A percentile compares a stretch with the other conserved stretches of the same genome.
These are phyloP conservation scores for Hebeloma cylindrosporum DNA, from an alignment of 768 basidiomycete genomes.

Conservation along the genomic window DNA sequence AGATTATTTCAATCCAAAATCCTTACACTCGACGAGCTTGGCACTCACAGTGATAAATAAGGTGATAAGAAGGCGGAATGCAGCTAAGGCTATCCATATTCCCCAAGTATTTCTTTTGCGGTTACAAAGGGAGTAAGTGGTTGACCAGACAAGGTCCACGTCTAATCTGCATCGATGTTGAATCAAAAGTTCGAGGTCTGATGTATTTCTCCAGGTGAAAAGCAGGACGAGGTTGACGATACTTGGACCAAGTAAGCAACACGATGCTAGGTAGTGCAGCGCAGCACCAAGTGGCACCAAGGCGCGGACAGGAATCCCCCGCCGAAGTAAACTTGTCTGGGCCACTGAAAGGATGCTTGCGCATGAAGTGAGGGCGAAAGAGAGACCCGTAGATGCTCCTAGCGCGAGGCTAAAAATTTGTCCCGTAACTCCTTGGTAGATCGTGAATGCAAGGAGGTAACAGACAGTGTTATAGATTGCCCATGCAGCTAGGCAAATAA, in stretches of 20 bases:
- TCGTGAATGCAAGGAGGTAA: constrained; percentile 60
- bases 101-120: constrained; percentile 42
- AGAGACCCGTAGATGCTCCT: constrained; percentile 46
- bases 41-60: constrained; percentile 50
- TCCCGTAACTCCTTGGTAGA: constrained; percentile 43
- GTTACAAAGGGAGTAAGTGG: constrained; percentile 28
- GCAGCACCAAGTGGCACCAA: constrained; percentile 33
- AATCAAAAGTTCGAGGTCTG: constrained; percentile 37
- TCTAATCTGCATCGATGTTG: constrained; percentile 56
- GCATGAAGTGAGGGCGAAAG: constrained; percentile 42
- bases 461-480: constrained; percentile 60
- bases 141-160: constrained; percentile 69
- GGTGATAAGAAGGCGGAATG: constrained; percentile 55
- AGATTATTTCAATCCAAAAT: neutral
- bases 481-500: constrained; percentile 49
- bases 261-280: constrained; percentile 45
- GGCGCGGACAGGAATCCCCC: constrained; percentile 34
- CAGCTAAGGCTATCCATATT: constrained; percentile 54
- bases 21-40: neutral
- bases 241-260: constrained; percentile 53
- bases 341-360: constrained; percentile 43
- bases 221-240: constrained; percentile 59
- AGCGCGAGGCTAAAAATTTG: constrained; percentile 48
- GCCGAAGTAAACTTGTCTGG: constrained; percentile 39
- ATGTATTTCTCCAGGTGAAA: constrained; percentile 48